A percentile compares a stretch with the other conserved stretches of the same genome.
phyloP scores from a whole-genome alignment of 1,284 basidiomycete species.

The Nidula niveotomentosa region DNA sequence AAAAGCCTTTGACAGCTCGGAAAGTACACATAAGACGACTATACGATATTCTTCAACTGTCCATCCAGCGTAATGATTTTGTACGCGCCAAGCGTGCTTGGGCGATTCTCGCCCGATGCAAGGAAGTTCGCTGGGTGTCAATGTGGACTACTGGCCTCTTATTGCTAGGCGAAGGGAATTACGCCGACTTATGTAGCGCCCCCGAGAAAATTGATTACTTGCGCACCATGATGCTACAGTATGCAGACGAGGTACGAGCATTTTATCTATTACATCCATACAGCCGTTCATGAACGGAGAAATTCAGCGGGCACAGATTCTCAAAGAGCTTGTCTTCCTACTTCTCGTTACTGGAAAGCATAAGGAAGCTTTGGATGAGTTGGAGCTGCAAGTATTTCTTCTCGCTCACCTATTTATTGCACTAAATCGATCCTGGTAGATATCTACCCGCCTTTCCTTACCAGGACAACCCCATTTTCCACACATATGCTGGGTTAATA shows the following conservation, averaged over 20 bases:
- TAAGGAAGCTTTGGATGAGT: slow-evolving; percentile 76
- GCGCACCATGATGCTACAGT: slow-evolving; percentile 66
- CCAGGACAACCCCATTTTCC: slow-evolving; percentile 75
- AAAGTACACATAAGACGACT: slow-evolving; percentile 73
- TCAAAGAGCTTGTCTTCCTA: slow-evolving; percentile 73
- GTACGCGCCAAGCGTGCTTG: slow-evolving; percentile 72
- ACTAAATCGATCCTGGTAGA: slow-evolving; percentile 33
- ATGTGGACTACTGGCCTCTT: slow-evolving; percentile 75
- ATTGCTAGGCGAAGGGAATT: slow-evolving; percentile 43
- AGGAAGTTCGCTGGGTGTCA: slow-evolving; percentile 76
- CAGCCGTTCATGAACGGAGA: not conserved
- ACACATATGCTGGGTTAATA: slow-evolving; percentile 81
- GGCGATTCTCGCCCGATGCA: slow-evolving; percentile 80
- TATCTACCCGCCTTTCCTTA: slow-evolving; percentile 86
- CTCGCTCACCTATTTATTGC: not conserved
- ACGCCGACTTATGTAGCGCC: slow-evolving; percentile 22
- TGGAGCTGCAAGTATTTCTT: slow-evolving; percentile 67
- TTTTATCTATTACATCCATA: not conserved
- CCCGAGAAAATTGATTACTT: slow-evolving; percentile 58
- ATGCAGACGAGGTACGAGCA: slow-evolving; percentile 57
- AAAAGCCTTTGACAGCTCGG: slow-evolving; percentile 47
- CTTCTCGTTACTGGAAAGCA: slow-evolving; percentile 59
- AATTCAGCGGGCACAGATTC: slow-evolving; percentile 67
- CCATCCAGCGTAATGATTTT: slow-evolving; percentile 68
- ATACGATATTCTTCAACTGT: slow-evolving; percentile 74